phyloP scores from a whole-genome alignment of 2,329 filamentous ascomycete species.

The Cordyceps pruinosa region DNA sequence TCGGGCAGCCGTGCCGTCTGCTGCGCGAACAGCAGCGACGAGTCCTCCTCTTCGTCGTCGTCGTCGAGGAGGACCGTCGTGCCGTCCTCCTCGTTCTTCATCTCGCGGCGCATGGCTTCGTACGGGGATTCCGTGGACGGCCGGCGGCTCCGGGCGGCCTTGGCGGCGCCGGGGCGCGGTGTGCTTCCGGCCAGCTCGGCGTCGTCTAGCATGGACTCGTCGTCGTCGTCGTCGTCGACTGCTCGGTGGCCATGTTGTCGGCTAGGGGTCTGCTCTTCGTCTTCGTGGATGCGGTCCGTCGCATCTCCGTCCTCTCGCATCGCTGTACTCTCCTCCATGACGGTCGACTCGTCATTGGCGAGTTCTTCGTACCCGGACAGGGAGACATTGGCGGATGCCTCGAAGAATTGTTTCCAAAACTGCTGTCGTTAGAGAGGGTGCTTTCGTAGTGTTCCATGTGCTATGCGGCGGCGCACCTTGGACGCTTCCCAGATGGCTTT shows the following conservation, averaged over 20 bases:
- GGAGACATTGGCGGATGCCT: slow-evolving; percentile 94
- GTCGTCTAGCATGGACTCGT: slow-evolving; percentile 64
- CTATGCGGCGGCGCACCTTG: slow-evolving; percentile 52
- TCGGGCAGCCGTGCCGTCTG: slow-evolving; percentile 51
- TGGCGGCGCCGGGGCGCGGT: slow-evolving; percentile 50
- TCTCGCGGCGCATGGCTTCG: slow-evolving; percentile 62
- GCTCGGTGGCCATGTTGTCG: slow-evolving; percentile 19
- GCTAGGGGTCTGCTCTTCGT: slow-evolving; percentile 29
- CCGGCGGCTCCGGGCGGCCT: slow-evolving; percentile 44
- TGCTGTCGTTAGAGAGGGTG: slow-evolving; percentile 27
- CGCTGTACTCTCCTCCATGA: slow-evolving; percentile 44
- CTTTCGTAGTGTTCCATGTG: slow-evolving; percentile 8
- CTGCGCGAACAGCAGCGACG: slow-evolving; percentile 44
- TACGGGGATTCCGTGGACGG: slow-evolving; percentile 70
- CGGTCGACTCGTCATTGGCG: slow-evolving; percentile 53
- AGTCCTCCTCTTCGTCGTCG: slow-evolving; percentile 28
- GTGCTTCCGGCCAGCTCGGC: slow-evolving; percentile 60
- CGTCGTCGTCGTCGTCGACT: slow-evolving; percentile 23
- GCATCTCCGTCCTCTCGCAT: slow-evolving; percentile 49
- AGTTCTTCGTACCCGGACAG: slow-evolving; percentile 89
- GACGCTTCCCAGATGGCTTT: slow-evolving; percentile 94
- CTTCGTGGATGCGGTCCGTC: slow-evolving; percentile 31
- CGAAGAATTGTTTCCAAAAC: slow-evolving; percentile 99
- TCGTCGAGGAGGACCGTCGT: slow-evolving; percentile 27
- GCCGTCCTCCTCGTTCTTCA: slow-evolving; percentile 41